Evolutionary conservation across 1,139 yeast species (phyloP).

Genomic region (Meyerozyma elateridarum): DNA sequence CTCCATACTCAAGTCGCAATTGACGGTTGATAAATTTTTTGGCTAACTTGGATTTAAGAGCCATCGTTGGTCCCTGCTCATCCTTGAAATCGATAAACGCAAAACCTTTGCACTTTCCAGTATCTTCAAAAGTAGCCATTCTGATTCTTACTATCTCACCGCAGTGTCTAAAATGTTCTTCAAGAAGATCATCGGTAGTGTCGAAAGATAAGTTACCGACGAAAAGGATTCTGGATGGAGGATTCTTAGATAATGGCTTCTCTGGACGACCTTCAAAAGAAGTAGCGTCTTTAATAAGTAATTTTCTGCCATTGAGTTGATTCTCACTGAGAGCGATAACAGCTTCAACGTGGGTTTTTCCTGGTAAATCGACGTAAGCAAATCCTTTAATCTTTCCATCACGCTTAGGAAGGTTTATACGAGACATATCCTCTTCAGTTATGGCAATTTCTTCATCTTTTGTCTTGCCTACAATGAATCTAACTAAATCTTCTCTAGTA

Average conservation of each 20-base stretch:
- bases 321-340: conserved; percentile 69
- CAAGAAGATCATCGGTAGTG: conserved; percentile 76
- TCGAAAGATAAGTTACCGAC: conserved; percentile 93
- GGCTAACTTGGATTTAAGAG: conserved; percentile 69
- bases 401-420: conserved; percentile 65
- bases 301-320: conserved; percentile 74
- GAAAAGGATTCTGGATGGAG: conserved; percentile 84
- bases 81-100: conserved; percentile 85
- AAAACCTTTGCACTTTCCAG: conserved; percentile 95
- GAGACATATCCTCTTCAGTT: conserved; percentile 45
- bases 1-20: conserved; percentile 87
- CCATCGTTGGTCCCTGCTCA: conserved; percentile 76
- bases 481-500: conserved; percentile 63
- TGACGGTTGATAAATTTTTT: conserved; percentile 68
- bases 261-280: conserved; percentile 89
- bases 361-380: conserved; percentile 83
- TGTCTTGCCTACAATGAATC: conserved; percentile 63
- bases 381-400: conserved; percentile 73
- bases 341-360: conserved; percentile 55
- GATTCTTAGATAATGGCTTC: conserved; percentile 59
- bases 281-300: conserved; percentile 75
- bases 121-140: conserved; percentile 96
- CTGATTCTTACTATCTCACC: conserved; percentile 80
- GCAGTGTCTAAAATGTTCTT: conserved; percentile 69
- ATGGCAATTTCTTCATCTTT: conserved; percentile 37